Conservation (phyloP, 805 yeast species). For the Starmerella roubikii region DNA sequence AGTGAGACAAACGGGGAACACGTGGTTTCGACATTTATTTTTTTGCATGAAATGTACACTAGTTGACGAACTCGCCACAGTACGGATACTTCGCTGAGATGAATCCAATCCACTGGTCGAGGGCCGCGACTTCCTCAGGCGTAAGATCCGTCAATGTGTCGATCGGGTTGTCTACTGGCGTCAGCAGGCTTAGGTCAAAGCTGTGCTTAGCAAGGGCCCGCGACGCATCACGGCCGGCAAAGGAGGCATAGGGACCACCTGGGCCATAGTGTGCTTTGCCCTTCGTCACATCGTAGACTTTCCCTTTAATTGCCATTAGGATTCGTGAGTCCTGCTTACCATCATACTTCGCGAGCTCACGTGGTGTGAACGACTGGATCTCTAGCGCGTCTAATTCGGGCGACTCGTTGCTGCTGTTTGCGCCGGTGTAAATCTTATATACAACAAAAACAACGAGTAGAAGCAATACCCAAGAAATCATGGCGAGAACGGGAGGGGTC, state of each 20-base stretch:
- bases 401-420: background rate
- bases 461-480: conserved; percentile 6
- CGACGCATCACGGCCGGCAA: conserved; percentile 93
- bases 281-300: conserved; percentile 66
- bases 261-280: conserved; percentile 89
- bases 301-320: conserved; percentile 76
- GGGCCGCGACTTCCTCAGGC: conserved; percentile 45
- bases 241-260: conserved; percentile 84
- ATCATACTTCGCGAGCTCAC: conserved; percentile 56
- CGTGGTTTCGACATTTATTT: background rate
- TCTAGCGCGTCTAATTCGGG: conserved; percentile 23
- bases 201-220: conserved; percentile 83
- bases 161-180: conserved; percentile 60
- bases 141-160: conserved; percentile 55
- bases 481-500: too few species aligned
- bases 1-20: background rate
- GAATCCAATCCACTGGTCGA: conserved; percentile 76
- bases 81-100: conserved; percentile 69
- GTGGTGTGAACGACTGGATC: conserved; percentile 51
- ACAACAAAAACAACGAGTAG: conserved; percentile 4
- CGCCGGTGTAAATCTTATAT: conserved; percentile 2
- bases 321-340: conserved; percentile 70
- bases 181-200: conserved; percentile 56
- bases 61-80: conserved; percentile 51
- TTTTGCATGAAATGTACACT: background rate